Evolutionary conservation across 495 filamentous ascomycete genomes (phyloP).

Genomic region (Tetracladium marchalianum): DNA sequence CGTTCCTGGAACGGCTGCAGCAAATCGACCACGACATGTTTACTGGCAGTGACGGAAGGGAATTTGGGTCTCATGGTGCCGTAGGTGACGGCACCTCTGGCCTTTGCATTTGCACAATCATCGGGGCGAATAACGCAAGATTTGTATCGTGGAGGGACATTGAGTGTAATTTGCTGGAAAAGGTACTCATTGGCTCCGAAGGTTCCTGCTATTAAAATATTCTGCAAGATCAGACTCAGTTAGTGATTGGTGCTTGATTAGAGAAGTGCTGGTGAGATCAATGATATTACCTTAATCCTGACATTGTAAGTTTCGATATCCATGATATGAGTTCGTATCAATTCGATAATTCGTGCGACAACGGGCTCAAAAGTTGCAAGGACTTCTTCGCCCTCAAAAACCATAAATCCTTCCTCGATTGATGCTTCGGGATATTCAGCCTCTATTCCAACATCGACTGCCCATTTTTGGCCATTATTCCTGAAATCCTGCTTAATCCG

Average conservation of each 20-base stretch:
- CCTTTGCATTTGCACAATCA: constrained; percentile 62
- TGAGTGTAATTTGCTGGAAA: constrained; percentile 65
- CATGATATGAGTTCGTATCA: constrained; percentile 62
- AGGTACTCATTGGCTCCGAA: constrained; percentile 63
- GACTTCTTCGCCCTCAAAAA: constrained; percentile 65
- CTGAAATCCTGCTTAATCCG: constrained; percentile 64
- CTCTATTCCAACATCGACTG: constrained; percentile 62
- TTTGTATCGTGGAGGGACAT: constrained; percentile 64
- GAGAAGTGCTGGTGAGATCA: neutral
- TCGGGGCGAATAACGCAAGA: constrained; percentile 64
- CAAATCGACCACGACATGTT: too few species aligned
- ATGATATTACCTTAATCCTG: constrained; percentile 56
- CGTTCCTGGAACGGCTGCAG: too few species aligned
- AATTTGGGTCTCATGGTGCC: too few species aligned
- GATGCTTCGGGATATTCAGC: constrained; percentile 65
- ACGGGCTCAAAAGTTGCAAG: constrained; percentile 60
- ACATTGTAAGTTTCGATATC: constrained; percentile 62
- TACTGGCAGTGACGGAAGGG: too few species aligned
- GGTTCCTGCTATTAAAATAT: constrained; percentile 57
- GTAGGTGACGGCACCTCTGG: constrained; percentile 49
- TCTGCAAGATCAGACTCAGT: constrained; percentile 40
- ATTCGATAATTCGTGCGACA: constrained; percentile 57
- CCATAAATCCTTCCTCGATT: constrained; percentile 68
- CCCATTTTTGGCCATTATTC: constrained; percentile 65
- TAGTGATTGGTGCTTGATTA: constrained; percentile 13